Evolutionary conservation across 1,284 basidiomycete species (phyloP), one percentile per base, ranked within the genome.

Genomic region (Dichomitus squalens): DNA sequence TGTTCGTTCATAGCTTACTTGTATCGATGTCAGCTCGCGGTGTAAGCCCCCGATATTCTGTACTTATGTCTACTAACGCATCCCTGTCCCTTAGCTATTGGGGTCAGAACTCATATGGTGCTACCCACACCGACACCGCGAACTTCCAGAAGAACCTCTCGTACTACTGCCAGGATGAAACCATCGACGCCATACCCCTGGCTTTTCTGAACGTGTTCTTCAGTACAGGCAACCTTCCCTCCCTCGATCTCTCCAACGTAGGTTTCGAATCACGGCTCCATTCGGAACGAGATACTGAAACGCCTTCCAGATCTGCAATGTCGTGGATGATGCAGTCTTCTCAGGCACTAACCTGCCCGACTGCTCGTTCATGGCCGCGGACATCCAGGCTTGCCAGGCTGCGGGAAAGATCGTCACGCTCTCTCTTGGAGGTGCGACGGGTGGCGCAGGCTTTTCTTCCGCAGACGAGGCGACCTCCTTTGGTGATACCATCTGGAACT

Each of bases 341-440:
- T 49, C 81, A 1, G 86, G 84, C 21, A 85, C 82, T 8, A 74
- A 75, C 47, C 76, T 88, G 4, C 77, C 84, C n/a, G 75, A 86
- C 60, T 88, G 87, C 64, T 68, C 73, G 27, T 80, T 79, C 69
- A 68, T 87, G 36, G 79, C 82, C 0, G 66, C 77, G 3, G 80
- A 81, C 55, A 88, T 88, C 58, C 60, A 84, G 64, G 72, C 75
- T 5, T 88, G 87, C 66, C 86, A 88, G 66, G 74, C 80, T 3
- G 79, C 76, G 25, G 87, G 87, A 33, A 88, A 88, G 70, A 82
- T 85, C 31, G 75, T 88, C 59, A 88, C 86, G 1, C 71, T 88
- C 54, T 83, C 80, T 59, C 72, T 88, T 23, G 87, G 87, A 38
- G 87, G 87, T 36, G 85, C 83, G 4, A 81, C 79, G 4, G 85